Conservation (phyloP, 345 rosid species). For the Toxicodendron radicans region DNA sequence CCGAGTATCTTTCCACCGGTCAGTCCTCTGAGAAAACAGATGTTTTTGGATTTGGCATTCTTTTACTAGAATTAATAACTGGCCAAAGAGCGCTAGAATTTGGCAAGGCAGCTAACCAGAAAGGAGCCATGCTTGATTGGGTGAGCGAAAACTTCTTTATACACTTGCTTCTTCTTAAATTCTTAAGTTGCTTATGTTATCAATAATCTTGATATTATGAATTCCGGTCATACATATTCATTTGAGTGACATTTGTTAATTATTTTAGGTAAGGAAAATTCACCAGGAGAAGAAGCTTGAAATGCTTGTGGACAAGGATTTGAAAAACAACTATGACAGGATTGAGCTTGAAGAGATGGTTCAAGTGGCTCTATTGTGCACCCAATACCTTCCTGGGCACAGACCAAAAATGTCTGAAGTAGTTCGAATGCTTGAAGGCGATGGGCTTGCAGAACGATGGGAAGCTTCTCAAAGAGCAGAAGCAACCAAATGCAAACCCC, state of each 20-base stretch:
- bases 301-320: conserved; percentile 81
- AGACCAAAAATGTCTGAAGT: conserved; percentile 98
- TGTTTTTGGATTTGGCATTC: conserved; percentile 94
- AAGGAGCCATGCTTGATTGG: conserved; percentile 97
- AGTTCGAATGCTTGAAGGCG: conserved; percentile 98
- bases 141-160: conserved; percentile 35
- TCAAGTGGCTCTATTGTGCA: conserved; percentile 84
- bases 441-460: conserved; percentile 96
- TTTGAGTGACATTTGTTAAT: not conserved
- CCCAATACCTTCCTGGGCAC: conserved; percentile 84
- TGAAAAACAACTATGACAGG: conserved; percentile 72
- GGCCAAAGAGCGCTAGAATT: conserved; percentile 95
- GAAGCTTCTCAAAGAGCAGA: conserved; percentile 93
- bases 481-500: conserved; percentile 52
- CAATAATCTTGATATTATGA: not conserved
- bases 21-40: conserved; percentile 98
- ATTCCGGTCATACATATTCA: not conserved
- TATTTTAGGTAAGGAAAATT: conserved; percentile 71
- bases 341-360: conserved; percentile 95
- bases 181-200: not conserved
- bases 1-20: conserved; percentile 96
- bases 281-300: conserved; percentile 94
- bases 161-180: not conserved
- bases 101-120: conserved; percentile 90
- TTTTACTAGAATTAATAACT: conserved; percentile 86